phyloP scores from a whole-genome alignment of 2,329 filamentous ascomycete species.

The Stachybotrys chartarum region DNA sequence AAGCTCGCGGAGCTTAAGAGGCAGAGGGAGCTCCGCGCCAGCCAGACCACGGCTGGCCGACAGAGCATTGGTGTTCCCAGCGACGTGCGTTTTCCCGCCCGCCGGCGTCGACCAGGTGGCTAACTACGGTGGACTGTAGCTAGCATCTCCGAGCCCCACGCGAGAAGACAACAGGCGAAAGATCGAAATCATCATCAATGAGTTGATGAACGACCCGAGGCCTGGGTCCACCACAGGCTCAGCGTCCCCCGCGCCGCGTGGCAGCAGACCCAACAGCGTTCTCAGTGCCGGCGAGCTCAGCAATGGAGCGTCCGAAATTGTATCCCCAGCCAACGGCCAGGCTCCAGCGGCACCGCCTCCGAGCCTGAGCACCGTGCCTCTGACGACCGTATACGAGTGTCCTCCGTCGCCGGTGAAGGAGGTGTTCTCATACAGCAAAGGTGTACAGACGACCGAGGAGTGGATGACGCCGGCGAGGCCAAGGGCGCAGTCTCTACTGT shows the following conservation, averaged over 20 bases:
- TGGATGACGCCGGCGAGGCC: constrained; percentile 52
- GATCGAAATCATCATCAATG: constrained; percentile 80
- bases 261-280: constrained; percentile 80
- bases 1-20: constrained; percentile 95
- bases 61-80: constrained; percentile 59
- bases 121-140: constrained; percentile 14
- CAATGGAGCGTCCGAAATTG: constrained; percentile 60
- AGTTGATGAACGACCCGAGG: constrained; percentile 71
- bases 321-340: constrained; percentile 25
- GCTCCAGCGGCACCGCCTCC: constrained; percentile 42
- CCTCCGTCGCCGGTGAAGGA: constrained; percentile 71
- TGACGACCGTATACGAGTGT: constrained; percentile 75
- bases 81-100: constrained; percentile 53
- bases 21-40: constrained; percentile 77
- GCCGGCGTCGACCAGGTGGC: constrained; percentile 6
- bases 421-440: constrained; percentile 94
- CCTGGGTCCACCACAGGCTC: constrained; percentile 58
- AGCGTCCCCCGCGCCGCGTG: constrained; percentile 58
- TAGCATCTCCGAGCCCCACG: constrained; percentile 63
- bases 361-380: constrained; percentile 64
- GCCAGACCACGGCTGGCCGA: constrained; percentile 63
- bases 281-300: constrained; percentile 76
- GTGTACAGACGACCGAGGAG: constrained; percentile 80
- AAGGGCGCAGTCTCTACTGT: constrained; percentile 30
- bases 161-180: constrained; percentile 64